Evolutionary conservation across 176 grass and related monocot species (phyloP).

Genomic region (Triticum aestivum): IWGSC_CS_RefSeq_v2.1 NC_057797.1:34401738-34402237

Average conservation of each 20-base stretch:
- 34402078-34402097: slow-evolving; percentile 98
- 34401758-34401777: neutral
- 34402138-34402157: neutral
- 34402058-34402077: slow-evolving; percentile 90
- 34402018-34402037: slow-evolving; percentile 77
- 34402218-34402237: slow-evolving; percentile 21
- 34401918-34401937: neutral
- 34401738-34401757: neutral
- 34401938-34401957: neutral
- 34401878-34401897: slow-evolving; percentile 82
- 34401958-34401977: too few species aligned
- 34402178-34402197: slow-evolving; percentile 9
- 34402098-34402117: slow-evolving; percentile 86
- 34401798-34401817: slow-evolving; percentile 64
- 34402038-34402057: slow-evolving; percentile 90
- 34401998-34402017: slow-evolving; percentile 88
- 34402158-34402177: slow-evolving; percentile 23
- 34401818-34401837: slow-evolving; percentile 86
- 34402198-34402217: slow-evolving; percentile 15
- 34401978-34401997: neutral
- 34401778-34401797: slow-evolving; percentile 55
- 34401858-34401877: slow-evolving; percentile 74
- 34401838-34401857: slow-evolving; percentile 80
- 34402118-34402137: slow-evolving; percentile 61
- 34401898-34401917: slow-evolving; percentile 66